A percentile compares a stretch with the other conserved stretches of the same genome.
Evolutionary conservation across 495 filamentous ascomycete species (phyloP).

Genomic region (Penicillium canariense): DNA sequence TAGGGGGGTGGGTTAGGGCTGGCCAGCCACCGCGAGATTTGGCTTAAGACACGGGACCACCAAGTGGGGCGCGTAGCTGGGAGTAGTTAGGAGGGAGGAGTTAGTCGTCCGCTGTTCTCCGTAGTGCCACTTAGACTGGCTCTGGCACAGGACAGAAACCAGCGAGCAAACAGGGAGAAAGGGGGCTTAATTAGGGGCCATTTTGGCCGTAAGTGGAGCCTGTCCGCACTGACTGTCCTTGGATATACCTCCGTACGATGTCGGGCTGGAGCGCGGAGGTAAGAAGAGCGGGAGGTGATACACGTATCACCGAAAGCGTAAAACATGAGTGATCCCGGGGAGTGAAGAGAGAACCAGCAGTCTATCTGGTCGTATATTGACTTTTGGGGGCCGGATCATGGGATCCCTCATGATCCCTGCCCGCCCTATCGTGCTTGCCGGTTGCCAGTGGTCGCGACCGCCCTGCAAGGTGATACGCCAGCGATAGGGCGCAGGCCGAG

Average conservation of each 20-base stretch:
- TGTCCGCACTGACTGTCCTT: no score
- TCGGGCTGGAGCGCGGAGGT: neutral
- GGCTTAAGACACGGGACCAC: slow-evolving; percentile 26
- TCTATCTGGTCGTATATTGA: neutral
- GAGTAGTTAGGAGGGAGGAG: neutral
- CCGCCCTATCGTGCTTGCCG: neutral
- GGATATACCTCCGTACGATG: no score
- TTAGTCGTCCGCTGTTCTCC: slow-evolving; percentile 9
- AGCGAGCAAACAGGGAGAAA: slow-evolving; percentile 6
- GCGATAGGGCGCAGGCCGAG: slow-evolving; percentile 7
- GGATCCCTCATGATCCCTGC: slow-evolving; percentile 5
- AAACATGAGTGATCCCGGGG: neutral
- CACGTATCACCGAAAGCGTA: slow-evolving; percentile 12
- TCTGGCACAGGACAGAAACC: no score
- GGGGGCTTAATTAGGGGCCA: slow-evolving; percentile 26
- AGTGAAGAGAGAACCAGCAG: neutral
- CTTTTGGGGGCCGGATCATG: slow-evolving; percentile 14
- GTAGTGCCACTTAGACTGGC: no score
- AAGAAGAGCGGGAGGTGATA: slow-evolving; percentile 5
- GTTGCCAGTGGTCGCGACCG: slow-evolving; percentile 8
- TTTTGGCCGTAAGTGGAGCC: neutral
- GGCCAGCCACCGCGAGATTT: slow-evolving; percentile 15
- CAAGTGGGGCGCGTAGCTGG: slow-evolving; percentile 14
- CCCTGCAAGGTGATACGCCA: slow-evolving; percentile 17
- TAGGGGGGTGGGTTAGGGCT: slow-evolving; percentile 9